Evolutionary conservation across 495 filamentous ascomycete genomes (phyloP).

Genomic region (Polyplosphaeria fusca): DNA sequence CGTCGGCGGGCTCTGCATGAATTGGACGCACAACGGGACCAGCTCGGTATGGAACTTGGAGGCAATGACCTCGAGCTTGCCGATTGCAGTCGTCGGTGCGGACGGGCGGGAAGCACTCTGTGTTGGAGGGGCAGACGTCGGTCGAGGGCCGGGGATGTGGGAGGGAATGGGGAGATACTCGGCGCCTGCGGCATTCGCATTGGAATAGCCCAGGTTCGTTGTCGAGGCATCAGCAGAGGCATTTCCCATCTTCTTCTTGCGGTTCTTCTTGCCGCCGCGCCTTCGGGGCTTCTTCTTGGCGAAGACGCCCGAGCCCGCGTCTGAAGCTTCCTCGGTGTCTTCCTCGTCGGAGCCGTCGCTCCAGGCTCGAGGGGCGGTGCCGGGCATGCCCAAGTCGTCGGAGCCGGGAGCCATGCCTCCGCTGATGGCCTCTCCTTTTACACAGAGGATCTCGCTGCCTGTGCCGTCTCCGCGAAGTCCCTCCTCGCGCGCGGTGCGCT

Average conservation of each 20-base stretch:
- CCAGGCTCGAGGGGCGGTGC: slow-evolving; percentile 37
- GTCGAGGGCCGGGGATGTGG: slow-evolving; percentile 48
- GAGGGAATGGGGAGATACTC: slow-evolving; percentile 25
- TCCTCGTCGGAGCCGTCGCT: slow-evolving; percentile 48
- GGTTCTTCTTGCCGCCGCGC: slow-evolving; percentile 27
- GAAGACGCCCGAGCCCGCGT: slow-evolving; percentile 7
- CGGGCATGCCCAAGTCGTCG: slow-evolving; percentile 13
- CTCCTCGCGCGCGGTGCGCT: slow-evolving; percentile 64
- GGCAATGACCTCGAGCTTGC: slow-evolving; percentile 69
- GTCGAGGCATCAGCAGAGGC: slow-evolving; percentile 19
- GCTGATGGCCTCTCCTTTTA: slow-evolving; percentile 49
- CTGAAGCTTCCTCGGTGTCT: slow-evolving; percentile 35
- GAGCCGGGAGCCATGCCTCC: slow-evolving; percentile 24
- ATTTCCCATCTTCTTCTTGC: slow-evolving; percentile 20
- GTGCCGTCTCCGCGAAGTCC: slow-evolving; percentile 61
- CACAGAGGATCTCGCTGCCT: slow-evolving; percentile 70
- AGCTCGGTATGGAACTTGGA: slow-evolving; percentile 64
- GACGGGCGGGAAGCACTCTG: slow-evolving; percentile 28
- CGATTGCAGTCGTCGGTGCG: slow-evolving; percentile 54
- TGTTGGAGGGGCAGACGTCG: slow-evolving; percentile 28
- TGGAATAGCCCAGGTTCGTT: slow-evolving; percentile 35
- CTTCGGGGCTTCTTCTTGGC: slow-evolving; percentile 28
- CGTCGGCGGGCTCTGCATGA: slow-evolving; percentile 60
- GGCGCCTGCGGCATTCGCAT: slow-evolving; percentile 11
- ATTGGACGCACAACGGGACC: slow-evolving; percentile 64